Base-by-base conservation (phyloP, 2,329 filamentous ascomycete species). In the Calonectria honghensis region DNA sequence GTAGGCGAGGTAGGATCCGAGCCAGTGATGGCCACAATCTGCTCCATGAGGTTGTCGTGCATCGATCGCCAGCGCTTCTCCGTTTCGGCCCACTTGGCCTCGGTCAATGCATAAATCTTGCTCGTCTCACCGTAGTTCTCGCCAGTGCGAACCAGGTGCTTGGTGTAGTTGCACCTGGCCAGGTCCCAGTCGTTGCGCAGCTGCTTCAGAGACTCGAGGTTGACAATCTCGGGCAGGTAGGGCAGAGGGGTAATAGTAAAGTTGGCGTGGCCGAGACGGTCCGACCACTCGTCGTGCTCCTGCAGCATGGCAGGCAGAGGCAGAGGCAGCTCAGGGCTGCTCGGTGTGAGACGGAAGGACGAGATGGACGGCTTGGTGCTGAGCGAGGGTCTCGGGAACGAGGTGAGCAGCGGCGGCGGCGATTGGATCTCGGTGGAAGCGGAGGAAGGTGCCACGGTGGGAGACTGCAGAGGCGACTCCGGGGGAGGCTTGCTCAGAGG, bases 71-170 rank as follows among this genome's bases (percentile, higher is more conserved):
- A 98, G 72, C 89, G 86, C 2, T 88, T 88, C 82, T 98, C 95
- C 54, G 94, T 94, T 79, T 93, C 91, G 32, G 93, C 90, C 96
- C 96, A 98, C 84, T 98, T 98, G 75, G 94, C 91, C 84, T 97
- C 93, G 0, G 96, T 98, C 72, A 97, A 89, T 67, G 90, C 91
- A 85, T 96, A 98, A 71, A 95, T 97, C 83, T 95, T 97, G 69
- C 96, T 98, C 0, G 95, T 98, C 41, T 93, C 89, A 20, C 96
- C 96, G 79, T 98, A 98, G 85, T 98, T 95, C 85, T 98, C 96
- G 71, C 94, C 94, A 0, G 95, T 97, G 73, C 95, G 94, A 14
- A 95, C 94, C 27, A 97, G 91, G 81, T 98, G 96, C 84, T 96
- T 96, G 78, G 94, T 94, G 86, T 96, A 98, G 83, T 98, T 97